These are phyloP conservation scores for Solanum piurae DNA, from an alignment of 257 asterid genomes.

Conservation along the genomic window DNA sequence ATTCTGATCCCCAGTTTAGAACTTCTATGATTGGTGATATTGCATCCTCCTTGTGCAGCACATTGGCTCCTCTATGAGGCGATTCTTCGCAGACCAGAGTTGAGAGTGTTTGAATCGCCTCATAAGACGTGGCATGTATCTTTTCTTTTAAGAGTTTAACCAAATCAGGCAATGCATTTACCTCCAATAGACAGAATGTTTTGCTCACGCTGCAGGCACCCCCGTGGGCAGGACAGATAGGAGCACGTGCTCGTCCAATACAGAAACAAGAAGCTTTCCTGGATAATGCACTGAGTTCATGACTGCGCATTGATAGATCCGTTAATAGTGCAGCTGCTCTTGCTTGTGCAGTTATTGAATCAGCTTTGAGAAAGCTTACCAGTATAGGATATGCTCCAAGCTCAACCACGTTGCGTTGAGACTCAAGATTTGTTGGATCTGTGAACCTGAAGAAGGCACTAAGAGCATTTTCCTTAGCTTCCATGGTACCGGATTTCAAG, in stretches of 20 bases:
- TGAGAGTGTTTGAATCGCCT: constrained; percentile 57
- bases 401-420: constrained; percentile 27
- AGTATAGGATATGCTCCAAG: constrained; percentile 36
- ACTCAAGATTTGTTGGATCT: constrained; percentile 39
- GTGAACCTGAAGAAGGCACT: constrained; percentile 56
- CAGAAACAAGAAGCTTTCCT: constrained; percentile 13
- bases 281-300: constrained; percentile 22
- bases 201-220: constrained; percentile 27
- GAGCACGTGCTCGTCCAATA: constrained; percentile 4
- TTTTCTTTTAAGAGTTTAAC: constrained; percentile 23
- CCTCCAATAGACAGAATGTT: constrained; percentile 46
- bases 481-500: constrained; percentile 25
- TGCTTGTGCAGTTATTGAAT: constrained; percentile 36
- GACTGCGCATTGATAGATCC: constrained; percentile 54
- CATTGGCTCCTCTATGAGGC: constrained; percentile 43
- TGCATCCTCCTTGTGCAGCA: constrained; percentile 35
- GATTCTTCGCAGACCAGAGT: constrained; percentile 52
- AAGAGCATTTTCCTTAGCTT: constrained; percentile 56
- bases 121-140: constrained; percentile 48
- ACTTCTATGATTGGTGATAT: constrained; percentile 33
- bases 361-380: constrained; percentile 28
- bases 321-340: constrained; percentile 56
- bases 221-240: constrained; percentile 38
- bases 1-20: constrained; percentile 48
- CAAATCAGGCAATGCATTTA: constrained; percentile 33